Evolutionary conservation across 1,284 basidiomycete species (phyloP), one percentile per base, ranked within the genome.

Genomic region (Chiua sp.): DNA sequence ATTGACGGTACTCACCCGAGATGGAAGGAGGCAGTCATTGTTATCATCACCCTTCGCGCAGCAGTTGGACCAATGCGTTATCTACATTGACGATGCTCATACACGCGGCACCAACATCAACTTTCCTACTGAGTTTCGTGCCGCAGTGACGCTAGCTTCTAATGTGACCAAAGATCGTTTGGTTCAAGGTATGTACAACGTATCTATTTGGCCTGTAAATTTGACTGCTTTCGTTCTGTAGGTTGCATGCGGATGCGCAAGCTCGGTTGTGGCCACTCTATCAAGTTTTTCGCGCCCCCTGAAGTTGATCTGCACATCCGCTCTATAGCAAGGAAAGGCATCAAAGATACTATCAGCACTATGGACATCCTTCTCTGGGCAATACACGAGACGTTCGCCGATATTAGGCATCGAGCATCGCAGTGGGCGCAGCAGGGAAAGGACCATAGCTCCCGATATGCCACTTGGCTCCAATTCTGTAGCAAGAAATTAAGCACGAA

Each of bases 21-120:
- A 81, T 53, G 78, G 76, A 0, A 68, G 56, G 3, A 66, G 68
- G 0, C 78, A 82, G 55, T 67, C 72, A 0, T 67, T 86, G 5
- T 50, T 70, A 3, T 75, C 77, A 15, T 86, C 84, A 2, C 72
- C 78, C 0, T 83, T 77, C 62, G 70, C 67, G 3, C 70, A 77
- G 48, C 77, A 77, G 48, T 65, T 85, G 0, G 74, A 78, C 18
- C 71, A 76, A 57, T 83, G 81, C 44, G 59, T 83, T 5, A 67
- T 86, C 4, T 86, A 86, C 61, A 77, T 86, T 0, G 85, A 86
- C 51, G 83, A 86, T 57, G 80, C 80, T 1, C 84, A 86, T 60
- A 86, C 85, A 1, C 71, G 85, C 30, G 84, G 84, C 1, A 86
- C 83, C 0, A 84, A 86, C 59, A 69, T 86, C n/a, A 83, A 81